Percentiles rank a stretch among this genome's conserved stretches.
These are phyloP conservation scores for Baudoinia panamericana DNA, from an alignment of 495 filamentous ascomycete genomes.

Conservation along the genomic window DNA sequence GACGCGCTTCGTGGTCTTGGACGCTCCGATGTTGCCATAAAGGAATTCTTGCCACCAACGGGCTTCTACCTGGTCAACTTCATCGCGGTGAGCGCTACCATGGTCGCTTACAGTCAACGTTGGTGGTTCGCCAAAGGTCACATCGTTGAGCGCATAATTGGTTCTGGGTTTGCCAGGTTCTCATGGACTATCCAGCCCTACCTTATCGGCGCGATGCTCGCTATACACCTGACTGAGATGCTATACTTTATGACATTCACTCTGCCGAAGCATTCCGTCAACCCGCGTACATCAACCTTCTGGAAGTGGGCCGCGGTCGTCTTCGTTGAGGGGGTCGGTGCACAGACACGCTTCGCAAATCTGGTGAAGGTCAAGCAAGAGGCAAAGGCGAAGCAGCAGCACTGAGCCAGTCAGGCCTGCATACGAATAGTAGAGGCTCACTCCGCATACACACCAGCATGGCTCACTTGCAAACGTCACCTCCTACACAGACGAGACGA, in stretches of 20 bases:
- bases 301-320: constrained; percentile 45
- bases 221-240: constrained; percentile 43
- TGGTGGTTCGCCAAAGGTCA: constrained; percentile 33
- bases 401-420: too few species aligned
- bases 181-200: constrained; percentile 32
- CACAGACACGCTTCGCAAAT: constrained; percentile 42
- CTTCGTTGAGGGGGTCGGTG: constrained; percentile 47
- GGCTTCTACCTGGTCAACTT: constrained; percentile 34
- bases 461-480: too few species aligned
- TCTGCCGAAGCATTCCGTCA: constrained; percentile 45
- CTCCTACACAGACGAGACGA: too few species aligned
- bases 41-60: constrained; percentile 38
- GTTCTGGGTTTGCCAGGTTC: constrained; percentile 41
- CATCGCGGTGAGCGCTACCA: constrained; percentile 32
- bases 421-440: too few species aligned
- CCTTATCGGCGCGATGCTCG: constrained; percentile 36
- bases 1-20: constrained; percentile 42
- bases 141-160: constrained; percentile 29
- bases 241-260: constrained; percentile 35
- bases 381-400: constrained; percentile 35
- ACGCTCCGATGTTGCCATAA: constrained; percentile 43
- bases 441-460: too few species aligned
- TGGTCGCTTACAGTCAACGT: constrained; percentile 34
- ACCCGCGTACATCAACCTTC: constrained; percentile 41
- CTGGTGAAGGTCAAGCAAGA: constrained; percentile 37